Evolutionary conservation across 83 land plant genomes (phyloP), one percentile per base, ranked within the genome.

Genomic region (Isoetes engelmannii): DNA sequence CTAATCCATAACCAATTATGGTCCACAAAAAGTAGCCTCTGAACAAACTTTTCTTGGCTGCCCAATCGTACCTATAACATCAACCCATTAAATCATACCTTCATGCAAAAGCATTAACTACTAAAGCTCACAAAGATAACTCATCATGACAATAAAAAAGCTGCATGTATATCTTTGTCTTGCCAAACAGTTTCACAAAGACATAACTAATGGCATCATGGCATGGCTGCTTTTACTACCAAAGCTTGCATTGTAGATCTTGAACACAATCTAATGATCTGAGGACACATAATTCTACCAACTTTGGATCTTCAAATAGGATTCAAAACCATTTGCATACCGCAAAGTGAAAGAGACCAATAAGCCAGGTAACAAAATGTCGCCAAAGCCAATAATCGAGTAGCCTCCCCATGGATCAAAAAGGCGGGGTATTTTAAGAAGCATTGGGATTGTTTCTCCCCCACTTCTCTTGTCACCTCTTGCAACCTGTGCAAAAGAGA

Each of bases 361-460:
- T 20, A 90, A 77, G 56, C 99, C 99, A 21, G 99, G 99, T 41
- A 95, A 72, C 58, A 95, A 86, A 58, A 95, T 95, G 68, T 95
- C 99, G n/a, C 99, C 99, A 85, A 95, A 95, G 13, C 99, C 99
- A 51, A 95, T 95, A 48, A 95, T 85, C 65, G 89, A 85, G 73
- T 95, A 95, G 48, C 99, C 99, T 69, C 99, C 99, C 99, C 99
- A 95, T 61, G 99, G 99, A 76, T 95, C 99, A 77, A 76, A 91
- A 71, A 95, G 70, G 4, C 96, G 84, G 17, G 99, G 99, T 62
- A 95, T 87, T 77, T 91, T 95, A 37, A 95, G 75, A 43, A 95
- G 82, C 99, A 95, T 95, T 7, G 99, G 99, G 9, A 95, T 89
- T 17, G 93, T 90, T 74, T 90, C 99, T 53, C 88, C 99, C 61